Conservation (phyloP, 352 stramenopile genomes). For the Phytophthora sp. region DNA sequence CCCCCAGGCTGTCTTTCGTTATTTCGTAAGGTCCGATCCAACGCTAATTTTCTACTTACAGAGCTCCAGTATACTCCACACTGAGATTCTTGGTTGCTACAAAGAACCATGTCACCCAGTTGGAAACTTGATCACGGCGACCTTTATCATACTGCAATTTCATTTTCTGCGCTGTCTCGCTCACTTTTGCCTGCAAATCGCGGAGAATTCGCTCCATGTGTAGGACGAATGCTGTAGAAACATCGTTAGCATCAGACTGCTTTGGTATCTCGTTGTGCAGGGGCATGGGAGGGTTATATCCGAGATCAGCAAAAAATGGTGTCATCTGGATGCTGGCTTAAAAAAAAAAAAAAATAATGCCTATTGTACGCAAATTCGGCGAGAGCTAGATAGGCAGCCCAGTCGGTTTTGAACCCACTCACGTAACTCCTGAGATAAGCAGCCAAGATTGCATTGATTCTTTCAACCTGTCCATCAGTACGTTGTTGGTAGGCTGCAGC, state of each 20-base stretch:
- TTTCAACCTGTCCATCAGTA: neutral
- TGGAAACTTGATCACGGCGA: neutral
- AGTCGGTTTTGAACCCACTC: neutral
- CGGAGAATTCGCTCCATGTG: neutral
- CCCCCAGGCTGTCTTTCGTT: neutral
- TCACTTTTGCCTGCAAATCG: neutral
- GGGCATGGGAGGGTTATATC: neutral
- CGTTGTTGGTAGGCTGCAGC: neutral
- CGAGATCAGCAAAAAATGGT: neutral
- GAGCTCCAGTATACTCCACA: neutral
- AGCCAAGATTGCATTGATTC: neutral
- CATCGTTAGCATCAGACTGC: neutral
- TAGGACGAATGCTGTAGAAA: neutral
- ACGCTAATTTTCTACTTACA: neutral
- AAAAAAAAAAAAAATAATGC: too few relatives aligned
- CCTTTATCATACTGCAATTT: neutral
- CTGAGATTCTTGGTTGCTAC: neutral
- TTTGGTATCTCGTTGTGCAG: neutral
- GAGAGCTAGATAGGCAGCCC: neutral
- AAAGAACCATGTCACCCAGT: neutral
- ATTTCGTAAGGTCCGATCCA: conserved; percentile 4
- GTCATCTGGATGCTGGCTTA: neutral
- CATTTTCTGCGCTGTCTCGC: neutral
- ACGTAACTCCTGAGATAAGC: neutral
- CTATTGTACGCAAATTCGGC: neutral